Evolutionary conservation across 805 yeast species (phyloP), one percentile per base, ranked within the genome.

Genomic region (Alloascoidea africana): DNA sequence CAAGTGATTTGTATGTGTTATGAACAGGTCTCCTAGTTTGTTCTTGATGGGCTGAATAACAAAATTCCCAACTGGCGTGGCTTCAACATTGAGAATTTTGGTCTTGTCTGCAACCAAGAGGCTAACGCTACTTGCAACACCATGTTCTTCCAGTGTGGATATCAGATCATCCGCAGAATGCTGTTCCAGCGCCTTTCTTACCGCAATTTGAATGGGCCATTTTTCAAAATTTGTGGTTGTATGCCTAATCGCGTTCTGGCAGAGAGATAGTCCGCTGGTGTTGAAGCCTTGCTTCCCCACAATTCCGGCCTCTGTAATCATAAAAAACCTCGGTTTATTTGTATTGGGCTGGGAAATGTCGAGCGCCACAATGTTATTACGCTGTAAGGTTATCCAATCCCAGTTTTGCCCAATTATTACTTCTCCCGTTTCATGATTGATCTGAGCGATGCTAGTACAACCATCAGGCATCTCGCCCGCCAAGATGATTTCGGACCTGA

Each of bases 341-440:
- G 4, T 33, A 4, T 30, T 34, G 4, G 47, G 46, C 11, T 44
- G 44, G 17, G 34, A 42, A n/a, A 54, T 47, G 27, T 50, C 46
- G 19, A 57, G 47, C 13, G 52, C 43, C 4, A 57, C 42, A 18
- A 56, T 41, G 27, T 49, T 50, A n/a, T 45, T 44, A 27, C 40
- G 38, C 41, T 55, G 52, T 32, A 40, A 49, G 2, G 43, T 41
- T 38, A 51, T 47, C 67, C 67, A 62, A 44, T 62, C 67, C 67
- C 67, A 62, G 42, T 60, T 62, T 45, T 62, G 67, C 41, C 57
- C 46, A 44, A 50, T 47, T 43, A 44, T 35, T 40, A 51, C 32
- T 32, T 44, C 44, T 30, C 53, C 45, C 27, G 52, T 39, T 27
- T 44, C 11, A 30, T 34, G 14, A 39, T 50, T 48, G 44, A 47